Conservation (phyloP, 305 asterid species). For the Fraxinus dipetala region DNA sequence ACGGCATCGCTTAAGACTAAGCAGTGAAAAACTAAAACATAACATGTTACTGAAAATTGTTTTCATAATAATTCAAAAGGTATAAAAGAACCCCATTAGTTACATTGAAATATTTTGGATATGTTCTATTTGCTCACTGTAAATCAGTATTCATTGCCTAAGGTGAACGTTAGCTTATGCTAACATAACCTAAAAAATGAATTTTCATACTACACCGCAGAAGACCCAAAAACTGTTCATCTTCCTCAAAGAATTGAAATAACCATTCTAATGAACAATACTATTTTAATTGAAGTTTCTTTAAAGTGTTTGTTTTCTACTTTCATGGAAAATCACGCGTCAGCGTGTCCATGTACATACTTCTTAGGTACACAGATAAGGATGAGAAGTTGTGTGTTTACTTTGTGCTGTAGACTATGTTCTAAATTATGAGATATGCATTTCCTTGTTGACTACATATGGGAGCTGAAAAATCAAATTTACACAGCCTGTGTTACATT, state of each 20-base stretch:
- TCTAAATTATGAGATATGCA: not conserved
- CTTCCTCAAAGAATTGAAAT: not conserved
- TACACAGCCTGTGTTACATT: not conserved
- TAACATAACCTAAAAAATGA: not conserved
- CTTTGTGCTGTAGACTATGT: not conserved
- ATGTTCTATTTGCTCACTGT: not conserved
- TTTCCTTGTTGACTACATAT: not conserved
- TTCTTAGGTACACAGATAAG: not conserved
- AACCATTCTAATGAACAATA: not conserved
- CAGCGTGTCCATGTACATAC: not conserved
- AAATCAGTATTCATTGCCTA: not conserved
- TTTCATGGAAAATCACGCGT: not conserved
- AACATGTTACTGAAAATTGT: not conserved
- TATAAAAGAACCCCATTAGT: not conserved
- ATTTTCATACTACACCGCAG: not conserved
- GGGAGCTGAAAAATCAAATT: constrained; percentile 12
- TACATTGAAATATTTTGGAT: not conserved
- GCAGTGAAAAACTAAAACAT: not conserved
- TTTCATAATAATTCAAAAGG: not conserved
- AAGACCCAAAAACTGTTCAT: not conserved
- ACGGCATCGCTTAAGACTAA: not conserved
- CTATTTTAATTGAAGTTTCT: not conserved
- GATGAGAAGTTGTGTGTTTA: not conserved
- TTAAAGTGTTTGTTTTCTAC: not conserved
- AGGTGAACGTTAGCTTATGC: not conserved